Base-by-base conservation (phyloP, 106 monocot species). In the Platanthera zijinensis region DNA sequence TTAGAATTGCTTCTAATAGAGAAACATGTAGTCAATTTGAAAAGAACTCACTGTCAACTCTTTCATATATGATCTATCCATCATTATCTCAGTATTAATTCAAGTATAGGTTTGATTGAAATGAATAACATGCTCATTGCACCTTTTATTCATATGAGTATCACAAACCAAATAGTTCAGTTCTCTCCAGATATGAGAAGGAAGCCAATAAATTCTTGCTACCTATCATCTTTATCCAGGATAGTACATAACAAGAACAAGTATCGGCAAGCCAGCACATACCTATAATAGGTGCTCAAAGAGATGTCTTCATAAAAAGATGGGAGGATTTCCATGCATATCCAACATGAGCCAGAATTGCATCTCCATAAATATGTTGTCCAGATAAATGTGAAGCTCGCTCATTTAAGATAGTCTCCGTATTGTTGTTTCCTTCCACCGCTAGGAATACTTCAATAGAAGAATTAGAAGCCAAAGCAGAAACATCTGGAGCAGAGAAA, bases 361-460 rank as follows among this genome's bases (percentile, higher is more conserved):
- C 91, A 88, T 99, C 82, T 61, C 97, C 97, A 82, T 82, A 88
- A n/a, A 99, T 88, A 69, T 70, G 82, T 84, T 99, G 97, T 30
- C 94, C 97, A 13, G 90, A 90, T 63, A 99, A 76, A 74, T 85
- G 92, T 32, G 87, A 90, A 73, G 94, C 97, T 76, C 89, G 57
- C 69, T 79, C 52, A 63, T 99, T 99, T 4, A 92, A 7, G 15
- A 54, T 51, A 11, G 13, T 56, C 10, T 78, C 74, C 62, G 81
- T 47, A 70, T 52, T 28, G 7, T 6, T 67, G 54, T 85, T 39
- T 57, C 75, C 72, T 62, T 82, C 83, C 19, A 3, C 54, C 75
- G 75, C 59, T 50, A 39, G 57, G 46, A 50, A 45, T 51, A 67
- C 49, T 59, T 85, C 79, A 48, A 51, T 14, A 56, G 78, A 81